phyloP scores from a whole-genome alignment of 2,329 filamentous ascomycete genomes.

The Elsinoe batatas region DNA sequence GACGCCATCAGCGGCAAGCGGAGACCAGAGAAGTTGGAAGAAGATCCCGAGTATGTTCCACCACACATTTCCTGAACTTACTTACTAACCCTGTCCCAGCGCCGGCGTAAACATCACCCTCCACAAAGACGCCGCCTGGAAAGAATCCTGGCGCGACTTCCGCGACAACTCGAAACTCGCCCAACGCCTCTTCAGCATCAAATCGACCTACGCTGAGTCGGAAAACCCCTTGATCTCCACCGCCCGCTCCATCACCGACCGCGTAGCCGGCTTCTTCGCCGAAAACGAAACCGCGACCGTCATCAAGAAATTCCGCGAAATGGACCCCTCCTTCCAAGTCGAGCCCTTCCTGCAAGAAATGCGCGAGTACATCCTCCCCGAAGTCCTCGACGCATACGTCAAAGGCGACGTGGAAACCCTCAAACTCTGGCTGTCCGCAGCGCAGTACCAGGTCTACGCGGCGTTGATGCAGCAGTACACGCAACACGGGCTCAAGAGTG shows the following conservation, averaged over 20 bases:
- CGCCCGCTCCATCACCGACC: constrained; percentile 86
- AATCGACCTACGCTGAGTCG: constrained; percentile 84
- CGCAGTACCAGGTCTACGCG: constrained; percentile 92
- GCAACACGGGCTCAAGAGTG: constrained; percentile 82
- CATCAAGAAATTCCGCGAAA: constrained; percentile 93
- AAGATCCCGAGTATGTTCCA: constrained; percentile 72
- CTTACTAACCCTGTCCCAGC: constrained; percentile 41
- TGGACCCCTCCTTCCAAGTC: constrained; percentile 90
- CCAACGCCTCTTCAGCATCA: constrained; percentile 78
- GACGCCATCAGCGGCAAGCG: constrained; percentile 38
- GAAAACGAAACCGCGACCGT: constrained; percentile 97
- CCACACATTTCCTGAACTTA: background rate
- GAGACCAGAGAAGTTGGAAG: constrained; percentile 52
- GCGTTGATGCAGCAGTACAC: constrained; percentile 96
- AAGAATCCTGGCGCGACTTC: constrained; percentile 97
- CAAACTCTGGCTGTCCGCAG: constrained; percentile 90
- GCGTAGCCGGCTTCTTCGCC: constrained; percentile 89
- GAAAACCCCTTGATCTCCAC: constrained; percentile 93
- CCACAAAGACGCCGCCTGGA: constrained; percentile 96
- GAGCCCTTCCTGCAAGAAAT: constrained; percentile 93
- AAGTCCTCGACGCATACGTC: constrained; percentile 95
- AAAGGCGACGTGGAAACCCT: constrained; percentile 87
- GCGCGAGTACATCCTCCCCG: constrained; percentile 93
- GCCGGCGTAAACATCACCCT: constrained; percentile 89
- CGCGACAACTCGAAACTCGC: constrained; percentile 80